Base-by-base conservation (phyloP, 495 filamentous ascomycete species). In the Penicillium antarcticum region DNA sequence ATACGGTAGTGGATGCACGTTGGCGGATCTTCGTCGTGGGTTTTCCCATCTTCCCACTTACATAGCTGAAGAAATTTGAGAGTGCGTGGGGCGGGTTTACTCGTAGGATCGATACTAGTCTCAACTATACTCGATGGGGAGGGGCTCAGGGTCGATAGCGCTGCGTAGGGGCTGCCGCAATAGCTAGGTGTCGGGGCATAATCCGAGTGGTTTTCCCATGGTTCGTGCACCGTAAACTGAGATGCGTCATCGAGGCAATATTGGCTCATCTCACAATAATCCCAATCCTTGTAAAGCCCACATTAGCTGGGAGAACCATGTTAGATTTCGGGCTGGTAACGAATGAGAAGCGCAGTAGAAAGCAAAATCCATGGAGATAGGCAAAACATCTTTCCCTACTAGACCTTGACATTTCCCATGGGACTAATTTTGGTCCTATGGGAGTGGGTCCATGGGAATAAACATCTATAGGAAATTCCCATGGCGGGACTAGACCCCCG, bases 1-100 rank as follows among this genome's bases (percentile, higher is more conserved):
- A 71, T 70, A 23, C 52, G 57, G 45, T 72, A 72, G 53, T 67
- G 59, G 45, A 70, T 56, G 54, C 36, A 67, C 45, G 18, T 63
- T 35, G 61, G 61, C 42, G 53, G 50, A 32, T 65, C 41, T 44
- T 67, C 53, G 45, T 67, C 39, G 21, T 70, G 70, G 10, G 17
- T 29, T 40, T 19, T 53, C 46, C 48, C 48, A 12, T 62, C 50
- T 12, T 62, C 45, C 59, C 40, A 62, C 18, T 61, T 48, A 23
- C 23, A 51, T 13, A 49, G 16, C 41, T 24, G 31, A 1, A 60
- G 42, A 5, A 46, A 36, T 14, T 23, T 47, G 14, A 47, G 43
- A 44, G 48, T 23, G 46, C 29, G 12, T 39, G 42, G 42, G 35
- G 5, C 26, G 18, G 4, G 47, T 37, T 13, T 42, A 42, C 29